These are phyloP conservation scores for Pichia sp. DNA, from an alignment of 1,139 yeast species.

Conservation along the genomic window DNA sequence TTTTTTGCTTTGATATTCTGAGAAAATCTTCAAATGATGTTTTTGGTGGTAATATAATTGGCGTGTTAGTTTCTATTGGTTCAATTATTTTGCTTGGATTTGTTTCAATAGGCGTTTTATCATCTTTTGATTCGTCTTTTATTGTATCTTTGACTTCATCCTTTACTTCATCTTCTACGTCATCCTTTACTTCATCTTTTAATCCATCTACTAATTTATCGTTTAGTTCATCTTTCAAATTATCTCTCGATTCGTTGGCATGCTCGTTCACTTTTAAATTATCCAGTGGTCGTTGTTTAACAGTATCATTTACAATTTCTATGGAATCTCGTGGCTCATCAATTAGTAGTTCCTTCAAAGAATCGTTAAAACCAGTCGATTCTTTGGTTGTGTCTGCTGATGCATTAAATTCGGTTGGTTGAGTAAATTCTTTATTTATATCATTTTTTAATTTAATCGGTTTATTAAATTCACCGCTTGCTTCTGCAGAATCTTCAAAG, in stretches of 20 bases:
- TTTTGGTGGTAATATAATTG: background rate
- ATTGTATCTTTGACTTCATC: background rate
- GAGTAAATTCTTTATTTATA: background rate
- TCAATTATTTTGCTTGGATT: background rate
- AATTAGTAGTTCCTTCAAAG: background rate
- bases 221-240: too few relatives aligned
- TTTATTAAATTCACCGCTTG: background rate
- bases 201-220: background rate
- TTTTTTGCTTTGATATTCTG: background rate
- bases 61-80: background rate
- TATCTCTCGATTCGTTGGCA: background rate
- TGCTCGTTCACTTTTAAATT: too few relatives aligned
- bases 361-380: background rate
- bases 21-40: background rate
- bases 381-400: background rate
- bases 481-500: background rate
- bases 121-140: background rate
- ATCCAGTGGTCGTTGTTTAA: background rate
- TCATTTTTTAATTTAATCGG: background rate
- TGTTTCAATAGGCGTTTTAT: background rate
- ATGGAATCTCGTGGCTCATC: background rate
- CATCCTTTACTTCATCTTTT: background rate
- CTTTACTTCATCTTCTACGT: background rate
- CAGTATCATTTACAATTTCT: background rate
- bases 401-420: background rate